Evolutionary conservation across 768 basidiomycete genomes (phyloP).

Genomic region (Serendipita vermifera): DNA sequence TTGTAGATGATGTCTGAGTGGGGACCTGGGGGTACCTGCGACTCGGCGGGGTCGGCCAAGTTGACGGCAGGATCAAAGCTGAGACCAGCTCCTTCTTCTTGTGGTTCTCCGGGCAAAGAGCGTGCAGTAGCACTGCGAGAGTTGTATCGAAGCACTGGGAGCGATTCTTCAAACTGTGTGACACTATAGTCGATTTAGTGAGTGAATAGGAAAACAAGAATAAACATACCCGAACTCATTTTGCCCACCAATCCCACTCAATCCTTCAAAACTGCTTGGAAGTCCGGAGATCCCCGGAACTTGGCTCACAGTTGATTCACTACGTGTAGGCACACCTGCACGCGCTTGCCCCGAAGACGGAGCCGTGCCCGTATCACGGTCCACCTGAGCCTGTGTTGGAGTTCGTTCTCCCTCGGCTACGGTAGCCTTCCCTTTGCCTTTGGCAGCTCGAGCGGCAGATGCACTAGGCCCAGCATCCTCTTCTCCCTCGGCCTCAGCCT

Average conservation of each 20-base stretch:
- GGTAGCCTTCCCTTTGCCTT: no score
- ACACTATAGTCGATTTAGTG: background rate
- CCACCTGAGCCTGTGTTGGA: no score
- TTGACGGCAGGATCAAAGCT: background rate
- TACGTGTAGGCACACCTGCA: no score
- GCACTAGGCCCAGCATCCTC: no score
- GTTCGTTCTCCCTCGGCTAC: no score
- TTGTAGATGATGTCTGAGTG: background rate
- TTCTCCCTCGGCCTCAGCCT: no score
- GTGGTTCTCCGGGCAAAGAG: no score
- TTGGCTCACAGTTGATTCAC: background rate
- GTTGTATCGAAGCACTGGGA: background rate
- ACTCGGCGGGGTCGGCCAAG: background rate
- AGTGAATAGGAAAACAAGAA: background rate
- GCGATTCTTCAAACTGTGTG: background rate
- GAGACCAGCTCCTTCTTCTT: no score
- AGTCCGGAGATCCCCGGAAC: background rate
- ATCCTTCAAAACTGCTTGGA: conserved; percentile 4
- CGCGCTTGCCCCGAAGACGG: no score
- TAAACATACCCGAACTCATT: background rate
- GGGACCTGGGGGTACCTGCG: background rate
- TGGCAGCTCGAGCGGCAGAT: no score
- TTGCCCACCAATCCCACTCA: conserved; percentile 6
- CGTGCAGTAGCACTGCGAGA: no score
- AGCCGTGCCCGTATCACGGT: no score